Base-by-base conservation (phyloP, 495 filamentous ascomycete species). In the Apiosordaria backusii region DNA sequence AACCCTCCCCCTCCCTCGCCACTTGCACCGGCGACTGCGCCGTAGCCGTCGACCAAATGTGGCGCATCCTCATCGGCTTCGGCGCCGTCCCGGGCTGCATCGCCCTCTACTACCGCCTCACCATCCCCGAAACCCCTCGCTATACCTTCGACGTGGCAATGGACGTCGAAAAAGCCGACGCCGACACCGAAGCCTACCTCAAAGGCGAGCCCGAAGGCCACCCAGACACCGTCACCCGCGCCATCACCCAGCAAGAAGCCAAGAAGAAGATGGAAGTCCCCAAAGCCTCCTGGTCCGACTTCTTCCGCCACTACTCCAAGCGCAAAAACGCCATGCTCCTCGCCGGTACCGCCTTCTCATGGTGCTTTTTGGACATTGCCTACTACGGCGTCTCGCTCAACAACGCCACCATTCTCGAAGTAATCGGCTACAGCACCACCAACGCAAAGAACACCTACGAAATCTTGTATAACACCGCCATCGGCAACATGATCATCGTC, bases 81-180 rank as follows among this genome's bases (percentile, higher is more conserved):
- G 91, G 91, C 62, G 87, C 88, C n/a, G 87, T 93, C 9, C 91
- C 91, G 4, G 91, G 85, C 52, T 87, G 83, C 71, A 83, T 90
- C 63, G 90, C 90, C 16, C 84, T 95, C 26, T 93, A 92, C 81
- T 93, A 88, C 78, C 92, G 92, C 57, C 83, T 97, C 4, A 96
- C 92, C 25, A 96, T 97, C 68, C 92, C 93, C 23, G 90, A 93
- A 76, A 82, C 80, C 13, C 80, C 80, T 60, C 85, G 78, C 87
- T 92, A 68, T 89, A 97, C 92, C 40, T 94, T 96, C 68, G 91
- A 95, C 72, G 86, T 96, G 10, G 81, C 83, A 50, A 85, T 83
- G 35, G 90, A 96, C 71, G 83, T 90, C 83, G 88, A 93, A 77
- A 85, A 92, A 78, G 90, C 83, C 50, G 81, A 80, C 66, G 83